Percentiles rank a stretch among this genome's conserved stretches.
These are phyloP conservation scores for Xylaria bambusicola DNA, from an alignment of 495 filamentous ascomycete species.

Conservation along the genomic window DNA sequence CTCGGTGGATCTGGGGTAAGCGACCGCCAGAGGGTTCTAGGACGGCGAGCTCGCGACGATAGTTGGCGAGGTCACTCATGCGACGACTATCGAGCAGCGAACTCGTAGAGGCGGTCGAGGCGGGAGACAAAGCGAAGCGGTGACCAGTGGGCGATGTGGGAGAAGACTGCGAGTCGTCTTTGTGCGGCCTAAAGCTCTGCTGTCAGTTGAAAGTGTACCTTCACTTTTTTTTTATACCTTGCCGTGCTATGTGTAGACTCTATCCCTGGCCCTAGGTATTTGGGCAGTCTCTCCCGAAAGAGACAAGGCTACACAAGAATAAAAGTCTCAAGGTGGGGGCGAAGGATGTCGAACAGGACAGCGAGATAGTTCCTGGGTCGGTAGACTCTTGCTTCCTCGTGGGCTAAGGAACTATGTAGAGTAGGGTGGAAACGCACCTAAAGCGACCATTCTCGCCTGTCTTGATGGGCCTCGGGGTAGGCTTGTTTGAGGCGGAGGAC, in stretches of 20 bases:
- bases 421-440: conserved; percentile 33
- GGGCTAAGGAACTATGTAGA: conserved; percentile 1
- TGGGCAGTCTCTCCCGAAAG: neutral
- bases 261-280: neutral
- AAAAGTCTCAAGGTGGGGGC: conserved; percentile 3
- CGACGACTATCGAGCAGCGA: conserved; percentile 50
- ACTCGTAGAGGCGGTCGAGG: conserved; percentile 48
- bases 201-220: conserved; percentile 6
- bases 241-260: neutral
- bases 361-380: neutral
- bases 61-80: conserved; percentile 61
- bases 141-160: conserved; percentile 47
- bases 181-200: conserved; percentile 33
- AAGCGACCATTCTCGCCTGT: conserved; percentile 52
- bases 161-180: conserved; percentile 55
- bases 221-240: neutral
- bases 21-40: conserved; percentile 61
- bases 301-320: neutral
- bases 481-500: conserved; percentile 44
- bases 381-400: neutral
- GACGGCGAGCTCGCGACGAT: conserved; percentile 71
- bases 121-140: conserved; percentile 49
- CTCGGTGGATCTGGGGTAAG: conserved; percentile 54
- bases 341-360: neutral
- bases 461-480: conserved; percentile 58